Conservation (phyloP, 2,329 filamentous ascomycete genomes). For the Paraconiothyrium sp. region DNA sequence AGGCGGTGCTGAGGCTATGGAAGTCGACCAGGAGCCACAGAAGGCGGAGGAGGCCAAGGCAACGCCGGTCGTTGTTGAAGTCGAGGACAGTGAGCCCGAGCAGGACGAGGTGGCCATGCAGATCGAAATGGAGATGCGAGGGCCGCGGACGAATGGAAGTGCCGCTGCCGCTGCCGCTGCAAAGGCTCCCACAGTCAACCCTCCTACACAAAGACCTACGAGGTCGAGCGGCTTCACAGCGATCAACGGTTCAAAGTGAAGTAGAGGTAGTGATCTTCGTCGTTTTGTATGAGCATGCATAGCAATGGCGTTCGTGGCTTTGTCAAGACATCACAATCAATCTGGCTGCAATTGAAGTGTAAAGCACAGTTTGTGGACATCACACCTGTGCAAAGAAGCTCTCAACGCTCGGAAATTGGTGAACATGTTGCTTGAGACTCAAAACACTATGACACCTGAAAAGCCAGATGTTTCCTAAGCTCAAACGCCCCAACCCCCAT, state of each 20-base stretch:
- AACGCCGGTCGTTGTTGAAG: constrained; percentile 17
- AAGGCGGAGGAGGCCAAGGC: constrained; percentile 7
- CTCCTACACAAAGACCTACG: constrained; percentile 19
- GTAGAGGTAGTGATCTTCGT: background rate
- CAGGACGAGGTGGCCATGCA: constrained; percentile 48
- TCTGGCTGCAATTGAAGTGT: background rate
- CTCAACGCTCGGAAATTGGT: background rate
- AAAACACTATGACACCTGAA: too few species aligned
- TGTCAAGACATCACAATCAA: background rate
- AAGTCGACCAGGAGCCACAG: constrained; percentile 24
- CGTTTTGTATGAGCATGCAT: constrained; percentile 21
- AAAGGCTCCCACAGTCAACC: background rate
- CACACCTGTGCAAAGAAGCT: background rate
- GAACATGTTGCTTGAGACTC: background rate
- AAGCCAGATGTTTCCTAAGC: too few species aligned
- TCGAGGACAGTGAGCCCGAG: constrained; percentile 37
- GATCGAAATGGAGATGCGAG: constrained; percentile 53
- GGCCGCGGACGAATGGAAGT: constrained; percentile 30
- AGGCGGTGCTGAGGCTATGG: constrained; percentile 28
- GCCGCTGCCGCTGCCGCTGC: constrained; percentile 18
- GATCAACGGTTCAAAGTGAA: constrained; percentile 35
- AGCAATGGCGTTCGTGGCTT: constrained; percentile 23
- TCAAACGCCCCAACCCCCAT: too few species aligned
- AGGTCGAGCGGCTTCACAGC: constrained; percentile 43
- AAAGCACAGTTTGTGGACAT: background rate